A percentile compares a stretch with the other conserved stretches of the same genome.
Evolutionary conservation across 2,329 filamentous ascomycete species (phyloP).

Genomic region (Coccinonectria pachysandricola): DNA sequence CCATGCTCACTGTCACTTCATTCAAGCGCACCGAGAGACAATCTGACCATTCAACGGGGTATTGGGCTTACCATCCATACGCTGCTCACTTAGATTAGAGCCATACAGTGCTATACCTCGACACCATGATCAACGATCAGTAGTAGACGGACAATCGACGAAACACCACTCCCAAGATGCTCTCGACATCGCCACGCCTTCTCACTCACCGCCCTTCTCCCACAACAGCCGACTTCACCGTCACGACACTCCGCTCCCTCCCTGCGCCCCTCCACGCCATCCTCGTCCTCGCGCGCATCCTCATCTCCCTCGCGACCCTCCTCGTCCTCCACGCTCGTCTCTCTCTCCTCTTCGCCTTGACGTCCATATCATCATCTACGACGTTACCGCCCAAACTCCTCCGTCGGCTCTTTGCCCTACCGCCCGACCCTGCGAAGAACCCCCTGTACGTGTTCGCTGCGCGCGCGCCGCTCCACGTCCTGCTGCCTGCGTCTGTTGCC

Average conservation of each 20-base stretch:
- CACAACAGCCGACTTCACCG: constrained; percentile 85
- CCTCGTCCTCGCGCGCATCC: constrained; percentile 30
- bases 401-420: constrained; percentile 16
- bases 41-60: too few species aligned
- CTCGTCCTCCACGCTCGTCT: constrained; percentile 42
- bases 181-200: constrained; percentile 50
- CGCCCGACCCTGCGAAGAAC: too few species aligned
- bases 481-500: constrained; percentile 26
- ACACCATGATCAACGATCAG: constrained; percentile 5
- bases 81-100: too few species aligned
- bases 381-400: constrained; percentile 18
- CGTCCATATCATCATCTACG: too few species aligned
- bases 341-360: constrained; percentile 24
- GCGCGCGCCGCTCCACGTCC: constrained; percentile 28
- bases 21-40: too few species aligned
- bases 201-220: constrained; percentile 62
- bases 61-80: too few species aligned
- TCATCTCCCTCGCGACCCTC: constrained; percentile 33
- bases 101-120: too few species aligned
- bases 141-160: too few species aligned
- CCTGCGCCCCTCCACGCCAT: constrained; percentile 38
- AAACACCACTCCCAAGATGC: constrained; percentile 35
- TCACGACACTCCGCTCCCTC: constrained; percentile 62
- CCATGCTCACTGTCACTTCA: too few species aligned
- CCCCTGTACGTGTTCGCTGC: constrained; percentile 24